Evolutionary conservation across 1,284 basidiomycete species (phyloP), one percentile per base, ranked within the genome.

Genomic region (Naganishia liquefaciens): DNA sequence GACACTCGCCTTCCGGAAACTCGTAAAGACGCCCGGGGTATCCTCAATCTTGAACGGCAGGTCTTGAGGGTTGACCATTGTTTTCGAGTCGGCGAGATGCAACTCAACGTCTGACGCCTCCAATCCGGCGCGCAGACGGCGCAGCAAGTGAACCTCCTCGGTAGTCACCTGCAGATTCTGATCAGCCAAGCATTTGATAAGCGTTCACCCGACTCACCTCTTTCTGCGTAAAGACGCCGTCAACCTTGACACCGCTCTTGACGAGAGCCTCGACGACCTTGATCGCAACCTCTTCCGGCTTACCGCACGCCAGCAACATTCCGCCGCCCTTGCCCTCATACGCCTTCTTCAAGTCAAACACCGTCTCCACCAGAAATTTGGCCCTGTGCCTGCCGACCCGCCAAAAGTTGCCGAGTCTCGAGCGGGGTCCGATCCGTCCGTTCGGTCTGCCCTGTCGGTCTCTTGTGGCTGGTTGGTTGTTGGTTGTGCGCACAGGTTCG

Each of bases 1-100:
- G 21, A 2, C 5, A 54, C 52, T 43, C 37, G 55, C 73, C 67
- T 82, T 81, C 21, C 82, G 71, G 72, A 82, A 83, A 3, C 75
- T 75, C 0, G 82, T 83, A 62, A 82, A 83, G 42, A 82, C 79
- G 68, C 82, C 81, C 2, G 82, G 82, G 5, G 78, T 80, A 25
- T 80, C 67, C 7, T 64, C 70, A n/a, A 71, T 64, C 3, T 76
- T 54, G 70, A 83, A 83, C 0, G 82, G 82, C 19, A 83, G 73
- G 44, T 81, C 79, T 13, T 73, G 69, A 3, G 75, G 73, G 54
- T 81, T 79, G 15, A 81, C 71, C 57, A 78, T 69, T 15, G 77
- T 76, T 40, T 76, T 75, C 28, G 74, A 72, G 54, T 80, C 76
- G 46, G 73, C 69, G n/a, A 73, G 60, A 1, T 67, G n/a, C 23